These are phyloP conservation scores for Backusella macrospora DNA, from an alignment of 192 early-diverging fungal genomes.

Conservation along the genomic window DNA sequence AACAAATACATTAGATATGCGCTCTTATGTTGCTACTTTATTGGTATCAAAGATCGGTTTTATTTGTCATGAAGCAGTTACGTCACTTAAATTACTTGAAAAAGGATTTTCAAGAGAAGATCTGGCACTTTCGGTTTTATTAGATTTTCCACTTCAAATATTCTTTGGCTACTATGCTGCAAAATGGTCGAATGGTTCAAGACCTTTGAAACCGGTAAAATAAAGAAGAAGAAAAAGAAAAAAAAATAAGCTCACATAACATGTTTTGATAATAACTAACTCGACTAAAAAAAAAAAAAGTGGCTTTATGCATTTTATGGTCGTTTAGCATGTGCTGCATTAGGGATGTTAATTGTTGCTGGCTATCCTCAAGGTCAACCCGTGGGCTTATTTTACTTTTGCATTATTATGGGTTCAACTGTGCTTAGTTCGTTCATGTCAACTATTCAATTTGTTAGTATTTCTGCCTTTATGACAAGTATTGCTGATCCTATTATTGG, in stretches of 20 bases:
- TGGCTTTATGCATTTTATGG: constrained; percentile 94
- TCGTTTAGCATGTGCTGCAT: constrained; percentile 77
- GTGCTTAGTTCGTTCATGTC: constrained; percentile 87
- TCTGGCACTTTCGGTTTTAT: constrained; percentile 86
- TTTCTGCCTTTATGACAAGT: constrained; percentile 93
- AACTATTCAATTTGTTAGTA: constrained; percentile 95
- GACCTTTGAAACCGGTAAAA: constrained; percentile 80
- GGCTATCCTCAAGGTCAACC: constrained; percentile 73
- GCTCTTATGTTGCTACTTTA: constrained; percentile 76
- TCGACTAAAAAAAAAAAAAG: constrained; percentile 20
- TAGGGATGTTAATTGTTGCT: constrained; percentile 86
- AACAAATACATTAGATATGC: constrained; percentile 66
- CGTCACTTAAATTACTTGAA: constrained; percentile 92
- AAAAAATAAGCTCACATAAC: background rate
- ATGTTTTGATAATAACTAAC: background rate
- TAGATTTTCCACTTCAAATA: constrained; percentile 97
- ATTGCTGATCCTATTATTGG: constrained; percentile 96
- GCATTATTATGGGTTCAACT: constrained; percentile 74
- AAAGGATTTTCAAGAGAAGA: constrained; percentile 95
- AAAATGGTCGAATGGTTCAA: constrained; percentile 87
- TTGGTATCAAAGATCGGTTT: constrained; percentile 93
- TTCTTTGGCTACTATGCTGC: constrained; percentile 98
- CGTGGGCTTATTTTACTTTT: constrained; percentile 70
- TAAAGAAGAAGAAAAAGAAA: background rate
- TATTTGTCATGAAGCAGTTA: constrained; percentile 93